Percentiles rank a stretch among this genome's conserved stretches.
Evolutionary conservation across 495 filamentous ascomycete species (phyloP).

Genomic region (Hypomontagnella submonticulosa): DNA sequence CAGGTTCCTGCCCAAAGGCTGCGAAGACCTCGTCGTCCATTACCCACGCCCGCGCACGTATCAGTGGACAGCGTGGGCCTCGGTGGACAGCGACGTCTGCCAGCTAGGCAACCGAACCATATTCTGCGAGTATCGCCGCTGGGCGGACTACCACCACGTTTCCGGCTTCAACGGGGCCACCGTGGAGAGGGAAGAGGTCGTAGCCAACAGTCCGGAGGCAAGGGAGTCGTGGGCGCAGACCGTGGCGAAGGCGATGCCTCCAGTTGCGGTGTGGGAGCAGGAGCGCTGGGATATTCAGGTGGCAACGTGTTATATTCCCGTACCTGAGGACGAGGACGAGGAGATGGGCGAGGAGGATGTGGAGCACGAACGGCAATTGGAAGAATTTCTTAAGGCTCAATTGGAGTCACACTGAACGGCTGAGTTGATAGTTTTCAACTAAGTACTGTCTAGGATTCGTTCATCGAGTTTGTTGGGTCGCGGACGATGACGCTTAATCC

Average conservation of each 20-base stretch:
- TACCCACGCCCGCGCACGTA: background rate
- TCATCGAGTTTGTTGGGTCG: no score
- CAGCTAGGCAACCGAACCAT: slow-evolving; percentile 14
- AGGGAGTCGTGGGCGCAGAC: slow-evolving; percentile 40
- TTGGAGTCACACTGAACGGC: no score
- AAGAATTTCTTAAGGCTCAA: no score
- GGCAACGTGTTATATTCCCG: slow-evolving; percentile 10
- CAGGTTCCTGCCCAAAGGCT: slow-evolving; percentile 16
- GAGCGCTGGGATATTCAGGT: slow-evolving; percentile 45
- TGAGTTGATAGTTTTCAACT: no score
- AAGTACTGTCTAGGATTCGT: no score
- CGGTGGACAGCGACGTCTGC: slow-evolving; percentile 12
- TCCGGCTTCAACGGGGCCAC: background rate
- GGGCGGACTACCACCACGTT: background rate
- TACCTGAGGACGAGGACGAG: no score
- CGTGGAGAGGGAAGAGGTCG: slow-evolving; percentile 31
- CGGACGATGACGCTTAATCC: no score
- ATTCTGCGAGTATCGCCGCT: slow-evolving; percentile 36
- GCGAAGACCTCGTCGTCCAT: slow-evolving; percentile 2
- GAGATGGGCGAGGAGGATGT: no score
- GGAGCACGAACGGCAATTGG: no score
- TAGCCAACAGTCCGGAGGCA: slow-evolving; percentile 24
- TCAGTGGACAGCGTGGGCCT: slow-evolving; percentile 9
- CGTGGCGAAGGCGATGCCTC: slow-evolving; percentile 41
- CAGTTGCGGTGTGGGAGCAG: slow-evolving; percentile 42